phyloP scores from a whole-genome alignment of 495 filamentous ascomycete genomes.

The Hyphodiscus hymeniophilus region DNA sequence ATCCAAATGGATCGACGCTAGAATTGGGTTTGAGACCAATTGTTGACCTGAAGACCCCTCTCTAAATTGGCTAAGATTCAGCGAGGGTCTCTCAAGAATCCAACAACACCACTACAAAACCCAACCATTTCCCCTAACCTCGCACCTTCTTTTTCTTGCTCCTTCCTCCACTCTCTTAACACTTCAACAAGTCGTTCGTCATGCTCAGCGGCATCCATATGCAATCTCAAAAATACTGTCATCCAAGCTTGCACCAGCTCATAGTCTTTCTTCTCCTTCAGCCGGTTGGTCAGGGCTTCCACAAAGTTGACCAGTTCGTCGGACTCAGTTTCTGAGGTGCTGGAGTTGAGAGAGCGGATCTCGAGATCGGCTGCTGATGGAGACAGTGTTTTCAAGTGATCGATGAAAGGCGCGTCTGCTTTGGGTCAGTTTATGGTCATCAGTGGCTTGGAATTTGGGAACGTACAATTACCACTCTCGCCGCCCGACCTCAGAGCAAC shows the following conservation, averaged over 20 bases:
- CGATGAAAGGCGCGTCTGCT: conserved; percentile 52
- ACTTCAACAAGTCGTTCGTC: conserved; percentile 35
- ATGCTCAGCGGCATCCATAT: conserved; percentile 49
- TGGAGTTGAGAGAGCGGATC: conserved; percentile 65
- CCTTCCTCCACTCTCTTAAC: conserved; percentile 55
- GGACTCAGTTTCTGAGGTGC: conserved; percentile 29
- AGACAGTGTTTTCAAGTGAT: conserved; percentile 67
- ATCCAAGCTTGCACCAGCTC: conserved; percentile 96
- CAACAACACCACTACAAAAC: conserved; percentile 81
- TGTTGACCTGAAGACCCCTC: too few relatives aligned
- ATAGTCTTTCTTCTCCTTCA: conserved; percentile 66
- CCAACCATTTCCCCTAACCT: conserved; percentile 71
- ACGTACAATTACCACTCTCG: conserved; percentile 42
- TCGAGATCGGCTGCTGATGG: conserved; percentile 82
- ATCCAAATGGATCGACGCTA: too few relatives aligned
- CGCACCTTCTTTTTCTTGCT: conserved; percentile 57
- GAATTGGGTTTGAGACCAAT: too few relatives aligned
- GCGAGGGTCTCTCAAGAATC: conserved; percentile 64
- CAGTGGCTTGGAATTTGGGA: not conserved
- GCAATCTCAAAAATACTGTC: conserved; percentile 76
- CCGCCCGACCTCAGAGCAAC: conserved; percentile 44
- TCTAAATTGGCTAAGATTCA: too few relatives aligned
- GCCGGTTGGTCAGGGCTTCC: conserved; percentile 56
- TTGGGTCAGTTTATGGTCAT: conserved; percentile 16
- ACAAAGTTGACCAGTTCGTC: conserved; percentile 65